A percentile compares a stretch with the other conserved stretches of the same genome.
phyloP scores from a whole-genome alignment of 345 rosid species.

The Corymbia maculata region DNA sequence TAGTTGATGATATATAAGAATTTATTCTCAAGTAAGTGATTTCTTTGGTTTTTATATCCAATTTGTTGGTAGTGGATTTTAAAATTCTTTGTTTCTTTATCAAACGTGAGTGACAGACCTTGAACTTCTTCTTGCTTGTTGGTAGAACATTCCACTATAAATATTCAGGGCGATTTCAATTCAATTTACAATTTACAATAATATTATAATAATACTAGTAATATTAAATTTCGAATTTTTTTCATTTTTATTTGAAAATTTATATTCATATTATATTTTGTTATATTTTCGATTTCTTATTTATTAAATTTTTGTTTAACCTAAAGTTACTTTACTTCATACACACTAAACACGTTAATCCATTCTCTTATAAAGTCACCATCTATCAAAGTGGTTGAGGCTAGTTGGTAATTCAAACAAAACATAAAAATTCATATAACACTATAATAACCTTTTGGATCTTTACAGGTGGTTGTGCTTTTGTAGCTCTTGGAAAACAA shows the following conservation, averaged over 20 bases:
- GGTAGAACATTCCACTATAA: no score
- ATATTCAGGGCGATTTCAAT: no score
- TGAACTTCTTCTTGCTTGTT: not conserved
- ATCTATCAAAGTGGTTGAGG: not conserved
- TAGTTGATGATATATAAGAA: no score
- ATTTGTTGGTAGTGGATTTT: not conserved
- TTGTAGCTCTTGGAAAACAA: not conserved
- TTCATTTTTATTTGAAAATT: no score
- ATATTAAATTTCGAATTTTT: no score
- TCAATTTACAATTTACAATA: no score
- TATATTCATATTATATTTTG: no score
- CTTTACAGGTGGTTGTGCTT: not conserved
- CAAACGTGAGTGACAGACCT: not conserved
- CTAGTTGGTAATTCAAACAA: not conserved
- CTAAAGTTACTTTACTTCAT: not conserved
- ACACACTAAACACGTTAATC: not conserved
- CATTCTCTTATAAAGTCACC: not conserved
- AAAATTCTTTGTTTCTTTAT: not conserved
- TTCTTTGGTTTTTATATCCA: not conserved
- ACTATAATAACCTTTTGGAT: not conserved
- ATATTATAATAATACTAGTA: no score
- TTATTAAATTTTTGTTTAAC: no score
- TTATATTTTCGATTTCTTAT: no score
- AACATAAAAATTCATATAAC: not conserved
- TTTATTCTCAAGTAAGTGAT: no score